phyloP scores from a whole-genome alignment of 2,329 filamentous ascomycete genomes.

The Fusarium graminum region DNA sequence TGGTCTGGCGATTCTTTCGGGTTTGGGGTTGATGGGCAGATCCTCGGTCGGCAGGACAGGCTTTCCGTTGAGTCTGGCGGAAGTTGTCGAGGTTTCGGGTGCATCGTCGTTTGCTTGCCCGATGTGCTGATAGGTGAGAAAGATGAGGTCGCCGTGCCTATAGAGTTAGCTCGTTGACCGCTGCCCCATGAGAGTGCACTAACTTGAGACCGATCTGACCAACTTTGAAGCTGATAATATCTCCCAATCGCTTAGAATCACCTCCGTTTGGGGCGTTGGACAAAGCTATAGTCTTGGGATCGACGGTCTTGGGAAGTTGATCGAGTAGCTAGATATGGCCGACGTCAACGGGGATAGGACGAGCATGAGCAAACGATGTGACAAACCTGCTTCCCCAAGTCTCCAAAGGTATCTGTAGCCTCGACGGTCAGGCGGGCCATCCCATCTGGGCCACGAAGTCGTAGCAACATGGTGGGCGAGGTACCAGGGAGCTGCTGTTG shows the following conservation, averaged over 20 bases:
- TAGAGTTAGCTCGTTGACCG: slow-evolving; percentile 12
- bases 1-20: slow-evolving; percentile 60
- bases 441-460: slow-evolving; percentile 92
- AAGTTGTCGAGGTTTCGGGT: slow-evolving; percentile 56
- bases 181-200: slow-evolving; percentile 31
- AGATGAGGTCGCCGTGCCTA: slow-evolving; percentile 90
- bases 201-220: slow-evolving; percentile 72
- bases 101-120: slow-evolving; percentile 54
- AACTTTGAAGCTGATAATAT: slow-evolving; percentile 69
- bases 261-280: slow-evolving; percentile 71
- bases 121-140: slow-evolving; percentile 80
- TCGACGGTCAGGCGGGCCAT: slow-evolving; percentile 88
- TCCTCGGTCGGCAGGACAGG: slow-evolving; percentile 78
- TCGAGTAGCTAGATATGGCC: slow-evolving; percentile 62
- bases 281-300: slow-evolving; percentile 70
- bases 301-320: slow-evolving; percentile 72
- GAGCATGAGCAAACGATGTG: slow-evolving; percentile 4
- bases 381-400: slow-evolving; percentile 68
- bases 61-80: slow-evolving; percentile 83
- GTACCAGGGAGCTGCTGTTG: slow-evolving; percentile 21
- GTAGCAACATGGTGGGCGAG: slow-evolving; percentile 75
- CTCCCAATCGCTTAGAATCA: slow-evolving; percentile 69
- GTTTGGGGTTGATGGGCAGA: slow-evolving; percentile 77
- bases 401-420: slow-evolving; percentile 77
- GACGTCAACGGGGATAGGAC: slow-evolving; percentile 32